A percentile compares a stretch with the other conserved stretches of the same genome.
phyloP scores from a whole-genome alignment of 257 asterid genomes.

The Solanum tarapatanum region DNA sequence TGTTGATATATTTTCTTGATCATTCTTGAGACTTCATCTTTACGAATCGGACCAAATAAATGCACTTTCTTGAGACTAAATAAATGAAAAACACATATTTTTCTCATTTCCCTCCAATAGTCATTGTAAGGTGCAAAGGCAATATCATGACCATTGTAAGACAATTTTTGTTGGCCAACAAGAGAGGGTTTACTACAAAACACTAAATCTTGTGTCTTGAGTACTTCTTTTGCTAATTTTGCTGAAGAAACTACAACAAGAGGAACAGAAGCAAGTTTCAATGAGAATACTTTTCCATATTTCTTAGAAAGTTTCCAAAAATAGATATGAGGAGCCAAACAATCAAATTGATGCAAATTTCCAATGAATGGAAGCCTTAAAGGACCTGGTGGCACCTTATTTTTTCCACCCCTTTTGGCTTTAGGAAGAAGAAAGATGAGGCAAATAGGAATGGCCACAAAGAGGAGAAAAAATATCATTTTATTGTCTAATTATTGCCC shows the following conservation, averaged over 20 bases:
- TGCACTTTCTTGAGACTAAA: background rate
- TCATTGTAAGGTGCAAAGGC: background rate
- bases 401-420: too few species aligned
- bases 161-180: background rate
- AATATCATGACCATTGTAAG: background rate
- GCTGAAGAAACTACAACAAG: background rate
- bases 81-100: background rate
- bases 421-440: background rate
- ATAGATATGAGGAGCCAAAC: background rate
- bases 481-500: background rate
- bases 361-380: background rate
- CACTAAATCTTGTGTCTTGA: background rate
- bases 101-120: background rate
- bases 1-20: background rate
- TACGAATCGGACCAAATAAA: too few species aligned
- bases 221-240: background rate
- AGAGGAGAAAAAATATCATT: background rate
- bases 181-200: background rate
- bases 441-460: background rate
- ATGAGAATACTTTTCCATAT: background rate
- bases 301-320: background rate
- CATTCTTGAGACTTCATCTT: background rate
- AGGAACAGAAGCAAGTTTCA: background rate
- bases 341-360: too few species aligned
- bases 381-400: background rate